Evolutionary conservation across 192 early-diverging fungal species (phyloP).

Genomic region (Coemansia sp.): DNA sequence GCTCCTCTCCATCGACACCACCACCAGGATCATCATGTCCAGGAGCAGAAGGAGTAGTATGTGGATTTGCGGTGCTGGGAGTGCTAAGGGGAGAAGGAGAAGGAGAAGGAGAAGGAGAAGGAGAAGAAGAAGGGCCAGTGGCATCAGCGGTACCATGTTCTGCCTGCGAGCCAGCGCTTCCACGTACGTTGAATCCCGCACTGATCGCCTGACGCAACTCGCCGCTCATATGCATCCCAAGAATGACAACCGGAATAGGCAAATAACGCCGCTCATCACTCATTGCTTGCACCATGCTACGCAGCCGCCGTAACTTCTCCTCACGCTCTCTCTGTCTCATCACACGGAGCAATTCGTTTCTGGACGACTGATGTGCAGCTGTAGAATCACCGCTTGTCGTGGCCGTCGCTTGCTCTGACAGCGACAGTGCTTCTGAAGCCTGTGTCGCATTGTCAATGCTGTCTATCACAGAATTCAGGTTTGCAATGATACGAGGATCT

Average conservation of each 20-base stretch:
- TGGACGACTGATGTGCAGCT: not conserved
- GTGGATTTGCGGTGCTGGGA: not conserved
- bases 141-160: not conserved
- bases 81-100: not conserved
- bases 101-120: not conserved
- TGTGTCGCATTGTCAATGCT: not conserved
- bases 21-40: not conserved
- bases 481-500: not conserved
- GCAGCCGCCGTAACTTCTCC: conserved; percentile 35
- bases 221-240: conserved; percentile 31
- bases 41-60: not conserved
- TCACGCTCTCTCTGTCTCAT: conserved; percentile 17
- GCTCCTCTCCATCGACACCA: not conserved
- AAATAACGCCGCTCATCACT: conserved; percentile 34
- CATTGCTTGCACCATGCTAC: conserved; percentile 41
- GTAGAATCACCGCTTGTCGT: not conserved
- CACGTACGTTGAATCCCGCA: not conserved
- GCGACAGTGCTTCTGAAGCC: not conserved
- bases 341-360: conserved; percentile 15
- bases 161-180: not conserved
- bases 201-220: conserved; percentile 21
- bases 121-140: not conserved
- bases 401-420: not conserved
- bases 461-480: not conserved
- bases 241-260: conserved; percentile 31